Base-by-base conservation (phyloP, 176 grass and related monocot species). In the Saccharum spontaneum region DNA sequence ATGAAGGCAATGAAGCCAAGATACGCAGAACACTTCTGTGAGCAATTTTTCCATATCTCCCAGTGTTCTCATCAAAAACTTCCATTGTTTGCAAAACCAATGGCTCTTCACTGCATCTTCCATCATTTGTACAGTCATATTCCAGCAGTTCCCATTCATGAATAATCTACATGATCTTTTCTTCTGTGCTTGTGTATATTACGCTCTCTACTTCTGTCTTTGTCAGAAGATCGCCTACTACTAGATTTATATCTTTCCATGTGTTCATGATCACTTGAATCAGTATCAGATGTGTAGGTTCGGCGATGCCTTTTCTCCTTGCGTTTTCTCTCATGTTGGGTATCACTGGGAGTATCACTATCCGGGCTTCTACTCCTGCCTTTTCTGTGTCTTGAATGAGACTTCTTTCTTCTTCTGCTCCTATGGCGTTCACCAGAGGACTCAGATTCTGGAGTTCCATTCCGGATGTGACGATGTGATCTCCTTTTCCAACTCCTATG, bases 231-330 rank as follows among this genome's bases (percentile, higher is more conserved):
- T 88, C 71, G 90, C 73, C 86, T 85, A 59, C 78, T 71, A 62
- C 81, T 87, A 33, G 89, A 94, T 75, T 57, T 85, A 70, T 86
- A 79, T 82, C 34, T 89, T 81, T 78, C 82, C 44, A 26, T 75
- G 36, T 86, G 65, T 78, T 65, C 75, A 82, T 75, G 82, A 86
- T 90, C 88, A 69, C 91, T 94, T 83, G 88, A 95, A 83, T 91
- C 83, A 76, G 63, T 71, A 48, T 94, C 81, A 67, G 69, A 40
- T 3, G 37, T 90, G 57, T 62, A 66, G 26, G 70, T 87, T 72
- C 20, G 78, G 28, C 22, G 79, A 94, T 83, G 82, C 81, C 75
- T 92, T 82, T 79, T 91, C 73, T 78, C 74, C 61, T 30, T 78
- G 44, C 9, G 84, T 79, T 54, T 90, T 75, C 69, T 90, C 48